These are phyloP conservation scores for Xylaria flabelliformis DNA, from an alignment of 495 filamentous ascomycete species.

Conservation along the genomic window DNA sequence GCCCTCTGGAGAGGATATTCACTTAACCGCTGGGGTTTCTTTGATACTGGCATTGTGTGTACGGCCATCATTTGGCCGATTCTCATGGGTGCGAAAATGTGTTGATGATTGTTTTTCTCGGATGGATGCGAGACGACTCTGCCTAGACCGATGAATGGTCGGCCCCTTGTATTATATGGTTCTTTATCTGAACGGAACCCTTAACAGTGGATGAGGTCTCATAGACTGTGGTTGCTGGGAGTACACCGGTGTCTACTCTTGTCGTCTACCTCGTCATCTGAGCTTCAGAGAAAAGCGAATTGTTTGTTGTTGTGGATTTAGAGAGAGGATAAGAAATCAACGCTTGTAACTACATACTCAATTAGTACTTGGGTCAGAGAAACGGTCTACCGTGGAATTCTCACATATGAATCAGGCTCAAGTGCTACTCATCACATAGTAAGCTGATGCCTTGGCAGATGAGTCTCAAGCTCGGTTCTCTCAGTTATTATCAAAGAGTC, in stretches of 20 bases:
- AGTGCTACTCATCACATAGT: neutral
- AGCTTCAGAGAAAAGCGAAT: neutral
- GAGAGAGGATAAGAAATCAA: neutral
- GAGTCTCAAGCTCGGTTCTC: neutral
- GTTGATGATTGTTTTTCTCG: neutral
- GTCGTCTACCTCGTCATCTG: neutral
- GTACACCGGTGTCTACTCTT: neutral
- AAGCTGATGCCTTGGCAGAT: neutral
- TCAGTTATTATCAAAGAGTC: neutral
- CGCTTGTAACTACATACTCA: neutral
- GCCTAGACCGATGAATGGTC: neutral
- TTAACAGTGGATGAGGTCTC: neutral
- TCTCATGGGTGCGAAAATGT: neutral
- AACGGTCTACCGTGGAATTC: neutral
- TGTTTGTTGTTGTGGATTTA: neutral
- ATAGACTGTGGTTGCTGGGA: neutral
- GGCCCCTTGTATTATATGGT: neutral
- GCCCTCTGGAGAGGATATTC: neutral
- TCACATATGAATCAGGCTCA: neutral
- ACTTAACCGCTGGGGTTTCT: neutral
- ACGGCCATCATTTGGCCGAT: neutral
- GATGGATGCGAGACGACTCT: neutral
- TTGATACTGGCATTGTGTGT: neutral
- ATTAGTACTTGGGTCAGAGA: neutral
- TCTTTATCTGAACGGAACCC: neutral